Percentiles rank a stretch among this genome's conserved stretches.
Conservation (phyloP, 75 land plant genomes). For the Cupressus sempervirens region DNA sequence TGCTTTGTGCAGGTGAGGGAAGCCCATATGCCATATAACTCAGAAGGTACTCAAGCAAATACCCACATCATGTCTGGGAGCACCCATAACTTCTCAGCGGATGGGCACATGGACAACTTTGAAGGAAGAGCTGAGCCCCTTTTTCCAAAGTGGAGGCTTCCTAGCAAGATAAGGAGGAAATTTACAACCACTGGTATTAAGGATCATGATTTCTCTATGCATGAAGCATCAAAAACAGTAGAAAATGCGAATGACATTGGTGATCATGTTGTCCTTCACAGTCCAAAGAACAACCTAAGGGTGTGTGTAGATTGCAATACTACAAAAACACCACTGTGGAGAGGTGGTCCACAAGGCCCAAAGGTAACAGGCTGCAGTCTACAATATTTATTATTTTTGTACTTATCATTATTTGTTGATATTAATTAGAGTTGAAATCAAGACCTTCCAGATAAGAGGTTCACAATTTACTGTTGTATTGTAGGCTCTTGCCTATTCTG, state of each 20-base stretch:
- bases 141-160: background rate
- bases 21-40: background rate
- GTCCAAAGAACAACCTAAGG: constrained; percentile 3
- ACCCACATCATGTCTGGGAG: background rate
- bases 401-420: too few relatives aligned
- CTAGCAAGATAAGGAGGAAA: constrained; percentile 2
- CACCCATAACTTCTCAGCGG: background rate
- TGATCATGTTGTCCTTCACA: background rate
- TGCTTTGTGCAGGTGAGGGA: background rate
- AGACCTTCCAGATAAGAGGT: too few relatives aligned
- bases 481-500: too few relatives aligned
- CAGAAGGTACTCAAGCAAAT: background rate
- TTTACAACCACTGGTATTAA: background rate
- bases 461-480: too few relatives aligned
- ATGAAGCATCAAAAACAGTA: background rate
- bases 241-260: background rate
- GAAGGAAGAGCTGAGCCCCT: background rate
- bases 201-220: background rate
- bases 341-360: constrained; percentile 52
- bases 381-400: too few relatives aligned
- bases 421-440: too few relatives aligned
- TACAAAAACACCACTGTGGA: constrained; percentile 60
- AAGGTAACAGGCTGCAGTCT: constrained; percentile 23
- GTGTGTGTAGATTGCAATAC: constrained; percentile 50
- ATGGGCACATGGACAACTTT: background rate